Conservation (phyloP, 371 early-diverging fungal species). For the Massospora cicadina region DNA sequence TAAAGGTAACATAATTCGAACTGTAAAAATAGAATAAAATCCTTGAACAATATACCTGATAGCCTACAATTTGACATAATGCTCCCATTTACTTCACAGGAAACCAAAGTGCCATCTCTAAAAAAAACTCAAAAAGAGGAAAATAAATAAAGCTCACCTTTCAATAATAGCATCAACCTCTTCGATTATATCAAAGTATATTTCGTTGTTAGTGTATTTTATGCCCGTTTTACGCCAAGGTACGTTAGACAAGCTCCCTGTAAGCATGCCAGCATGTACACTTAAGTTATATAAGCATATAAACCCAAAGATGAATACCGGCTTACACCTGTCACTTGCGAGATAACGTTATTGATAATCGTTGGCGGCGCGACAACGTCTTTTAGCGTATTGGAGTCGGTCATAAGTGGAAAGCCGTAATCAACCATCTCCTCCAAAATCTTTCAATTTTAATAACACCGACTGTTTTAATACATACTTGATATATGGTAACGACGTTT, state of each 20-base stretch:
- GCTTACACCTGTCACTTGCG: constrained; percentile 54
- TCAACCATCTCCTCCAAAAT: constrained; percentile 87
- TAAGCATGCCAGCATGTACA: constrained; percentile 16
- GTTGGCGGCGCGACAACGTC: constrained; percentile 78
- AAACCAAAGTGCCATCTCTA: constrained; percentile 49
- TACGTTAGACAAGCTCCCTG: constrained; percentile 44
- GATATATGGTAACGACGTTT: constrained; percentile 82
- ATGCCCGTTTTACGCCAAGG: constrained; percentile 82
- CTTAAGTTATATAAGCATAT: constrained; percentile 9
- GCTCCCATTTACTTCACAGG: constrained; percentile 61
- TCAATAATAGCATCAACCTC: constrained; percentile 70
- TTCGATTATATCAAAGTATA: constrained; percentile 81
- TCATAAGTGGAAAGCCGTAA: constrained; percentile 71
- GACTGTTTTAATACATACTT: constrained; percentile 23
- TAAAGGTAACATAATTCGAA: no score
- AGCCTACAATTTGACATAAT: constrained; percentile 55
- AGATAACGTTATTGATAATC: constrained; percentile 64
- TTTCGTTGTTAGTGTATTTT: constrained; percentile 77
- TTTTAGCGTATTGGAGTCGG: constrained; percentile 66
- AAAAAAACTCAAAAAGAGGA: not conserved
- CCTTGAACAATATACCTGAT: constrained; percentile 32
- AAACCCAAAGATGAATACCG: constrained; percentile 19
- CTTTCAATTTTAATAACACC: constrained; percentile 16
- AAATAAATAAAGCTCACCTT: constrained; percentile 20
- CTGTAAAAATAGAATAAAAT: no score